phyloP scores from a whole-genome alignment of 345 rosid genomes.

The Turnera subulata region DNA sequence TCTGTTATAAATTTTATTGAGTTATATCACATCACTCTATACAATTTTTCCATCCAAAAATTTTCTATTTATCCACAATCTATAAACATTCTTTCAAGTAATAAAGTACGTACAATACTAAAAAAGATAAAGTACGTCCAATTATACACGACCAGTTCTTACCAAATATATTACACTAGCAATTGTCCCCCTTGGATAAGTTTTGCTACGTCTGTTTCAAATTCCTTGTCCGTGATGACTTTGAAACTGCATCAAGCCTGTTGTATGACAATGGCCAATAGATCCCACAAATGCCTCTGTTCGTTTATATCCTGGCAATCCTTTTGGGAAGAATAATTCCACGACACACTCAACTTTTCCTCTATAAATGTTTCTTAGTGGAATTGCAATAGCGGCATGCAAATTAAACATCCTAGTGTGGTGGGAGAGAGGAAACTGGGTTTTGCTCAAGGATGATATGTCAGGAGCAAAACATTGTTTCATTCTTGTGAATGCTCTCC shows the following conservation, averaged over 20 bases:
- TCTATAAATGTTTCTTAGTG: constrained; percentile 38
- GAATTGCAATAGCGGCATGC: constrained; percentile 65
- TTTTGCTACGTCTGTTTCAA: constrained; percentile 39
- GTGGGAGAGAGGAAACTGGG: constrained; percentile 67
- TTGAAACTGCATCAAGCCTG: constrained; percentile 44
- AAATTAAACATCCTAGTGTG: constrained; percentile 62
- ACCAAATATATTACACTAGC: too few species aligned
- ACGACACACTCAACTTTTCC: constrained; percentile 55
- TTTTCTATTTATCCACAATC: too few species aligned
- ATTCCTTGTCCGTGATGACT: constrained; percentile 40
- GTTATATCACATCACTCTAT: too few species aligned
- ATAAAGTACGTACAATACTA: too few species aligned
- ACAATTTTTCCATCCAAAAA: too few species aligned
- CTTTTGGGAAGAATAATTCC: constrained; percentile 71
- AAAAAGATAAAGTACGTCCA: too few species aligned
- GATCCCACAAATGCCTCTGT: constrained; percentile 41
- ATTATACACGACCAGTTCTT: too few species aligned
- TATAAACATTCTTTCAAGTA: too few species aligned
- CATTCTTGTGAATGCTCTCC: constrained; percentile 51
- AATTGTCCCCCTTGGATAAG: too few species aligned
- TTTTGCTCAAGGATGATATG: constrained; percentile 50
- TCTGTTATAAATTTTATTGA: too few species aligned
- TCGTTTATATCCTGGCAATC: constrained; percentile 41
- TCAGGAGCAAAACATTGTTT: constrained; percentile 56
- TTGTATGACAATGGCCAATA: constrained; percentile 37